Conservation (phyloP, 768 basidiomycete species). For the Naganishia onofrii region DNA sequence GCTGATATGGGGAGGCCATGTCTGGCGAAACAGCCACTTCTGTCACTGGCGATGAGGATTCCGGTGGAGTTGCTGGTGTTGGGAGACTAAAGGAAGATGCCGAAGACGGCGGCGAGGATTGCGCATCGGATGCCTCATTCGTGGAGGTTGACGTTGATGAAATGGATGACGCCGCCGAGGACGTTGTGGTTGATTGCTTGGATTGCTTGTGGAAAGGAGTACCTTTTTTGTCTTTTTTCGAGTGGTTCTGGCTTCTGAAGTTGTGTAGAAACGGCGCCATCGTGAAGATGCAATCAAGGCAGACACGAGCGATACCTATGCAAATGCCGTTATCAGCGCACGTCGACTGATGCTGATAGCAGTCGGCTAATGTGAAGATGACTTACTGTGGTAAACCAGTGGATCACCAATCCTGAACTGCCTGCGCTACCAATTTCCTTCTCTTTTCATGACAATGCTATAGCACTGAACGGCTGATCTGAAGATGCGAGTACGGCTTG, state of each 20-base stretch:
- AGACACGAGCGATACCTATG: background rate
- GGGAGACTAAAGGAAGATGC: background rate
- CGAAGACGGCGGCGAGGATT: background rate
- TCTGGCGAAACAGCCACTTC: background rate
- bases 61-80: conserved; percentile 3
- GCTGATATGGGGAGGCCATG: background rate
- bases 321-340: background rate
- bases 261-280: conserved; percentile 11
- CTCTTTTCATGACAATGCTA: conserved; percentile 2
- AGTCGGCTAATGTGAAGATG: background rate
- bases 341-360: background rate
- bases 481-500: background rate
- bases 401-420: background rate
- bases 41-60: background rate
- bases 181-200: background rate
- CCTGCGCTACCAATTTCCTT: background rate
- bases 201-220: background rate
- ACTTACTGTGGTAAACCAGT: background rate
- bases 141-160: conserved; percentile 7
- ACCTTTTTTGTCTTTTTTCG: background rate
- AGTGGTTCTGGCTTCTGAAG: conserved; percentile 4
- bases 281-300: background rate
- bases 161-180: background rate
- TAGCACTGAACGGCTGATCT: background rate
- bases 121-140: background rate